These are phyloP conservation scores for Epichloe hybrida DNA, from an alignment of 2,329 filamentous ascomycete species.

Conservation along the genomic window DNA sequence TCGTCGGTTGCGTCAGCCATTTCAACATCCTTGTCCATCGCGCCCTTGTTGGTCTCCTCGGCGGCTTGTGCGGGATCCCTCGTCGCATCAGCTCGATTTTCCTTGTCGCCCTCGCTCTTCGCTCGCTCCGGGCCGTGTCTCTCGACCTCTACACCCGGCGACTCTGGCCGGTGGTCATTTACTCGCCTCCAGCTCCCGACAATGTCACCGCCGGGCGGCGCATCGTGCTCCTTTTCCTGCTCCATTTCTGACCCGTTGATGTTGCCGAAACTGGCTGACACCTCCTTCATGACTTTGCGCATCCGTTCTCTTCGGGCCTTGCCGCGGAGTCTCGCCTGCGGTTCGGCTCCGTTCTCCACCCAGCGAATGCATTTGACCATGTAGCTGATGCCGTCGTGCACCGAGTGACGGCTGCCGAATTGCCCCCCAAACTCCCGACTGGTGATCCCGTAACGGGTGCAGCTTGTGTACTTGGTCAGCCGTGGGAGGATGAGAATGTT, in stretches of 20 bases:
- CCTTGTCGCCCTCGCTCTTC: constrained; percentile 30
- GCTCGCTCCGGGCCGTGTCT: constrained; percentile 16
- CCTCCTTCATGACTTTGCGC: constrained; percentile 39
- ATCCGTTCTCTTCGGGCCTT: constrained; percentile 44
- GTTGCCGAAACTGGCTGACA: constrained; percentile 25
- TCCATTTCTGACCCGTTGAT: constrained; percentile 15
- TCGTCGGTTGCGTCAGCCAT: constrained; percentile 14
- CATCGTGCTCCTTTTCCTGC: constrained; percentile 11
- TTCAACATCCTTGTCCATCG: constrained; percentile 17
- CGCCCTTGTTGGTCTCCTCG: constrained; percentile 3
- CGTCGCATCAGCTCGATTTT: constrained; percentile 24
- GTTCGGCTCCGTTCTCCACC: constrained; percentile 62
- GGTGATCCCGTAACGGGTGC: constrained; percentile 65
- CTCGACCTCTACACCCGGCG: constrained; percentile 11
- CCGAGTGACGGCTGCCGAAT: constrained; percentile 25
- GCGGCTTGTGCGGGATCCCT: neutral
- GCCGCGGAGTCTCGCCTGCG: constrained; percentile 40
- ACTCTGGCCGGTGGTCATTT: constrained; percentile 7
- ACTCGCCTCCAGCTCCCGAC: no score
- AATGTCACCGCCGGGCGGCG: no score
- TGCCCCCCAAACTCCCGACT: constrained; percentile 63
- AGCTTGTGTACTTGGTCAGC: constrained; percentile 62
- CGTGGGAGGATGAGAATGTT: constrained; percentile 75
- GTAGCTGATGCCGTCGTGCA: constrained; percentile 81
- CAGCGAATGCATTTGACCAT: constrained; percentile 72